Evolutionary conservation across 495 filamentous ascomycete genomes (phyloP), one percentile per base, ranked within the genome.

Genomic region (Hypoxylon intermedium): DNA sequence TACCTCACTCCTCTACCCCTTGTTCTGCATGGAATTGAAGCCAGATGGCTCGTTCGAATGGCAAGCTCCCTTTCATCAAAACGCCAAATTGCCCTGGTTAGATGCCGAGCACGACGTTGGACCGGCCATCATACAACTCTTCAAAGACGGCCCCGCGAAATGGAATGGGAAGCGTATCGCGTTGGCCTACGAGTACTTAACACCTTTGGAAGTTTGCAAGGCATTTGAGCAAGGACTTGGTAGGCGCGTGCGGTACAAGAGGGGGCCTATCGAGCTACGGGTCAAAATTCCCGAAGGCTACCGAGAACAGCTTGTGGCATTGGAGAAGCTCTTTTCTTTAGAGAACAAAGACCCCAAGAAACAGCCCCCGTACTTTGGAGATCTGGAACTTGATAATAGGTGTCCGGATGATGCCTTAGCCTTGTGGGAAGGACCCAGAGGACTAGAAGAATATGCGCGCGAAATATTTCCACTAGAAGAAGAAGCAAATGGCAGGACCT

Each of bases 21-120:
- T 98, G 6, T 96, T 96, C 75, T 90, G 91, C 73, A 96, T 96
- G 89, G 90, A 95, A 67, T 74, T 94, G 20, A 83, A 89, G 69
- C 70, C 76, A 0, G 90, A 97, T 63, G 92, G 89, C 3, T 90
- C 89, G 57, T 98, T 97, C 69, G 79, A 89, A 61, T 98, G 94
- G 94, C 87, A 88, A 65, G 95, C 94, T 0, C 94, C 94, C 1
- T 98, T 98, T 72, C 89, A 96, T 59, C 87, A 90, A 3, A 84
- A 97, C 57, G 87, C 87, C 24, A 87, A 88, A 13, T 79, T 98
- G 20, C 94, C 94, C n/a, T 98, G 93, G 91, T 82, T 98, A 12
- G 94, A 98, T 64, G 93, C 93, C 9, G 94, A 98, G 71, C 94
- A 98, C 68, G 94, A 98, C 60, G 88, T 97, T 5, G 94, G 94